phyloP scores from a whole-genome alignment of 108 stramenopile species.

The Stephanodiscus triporus region DNA sequence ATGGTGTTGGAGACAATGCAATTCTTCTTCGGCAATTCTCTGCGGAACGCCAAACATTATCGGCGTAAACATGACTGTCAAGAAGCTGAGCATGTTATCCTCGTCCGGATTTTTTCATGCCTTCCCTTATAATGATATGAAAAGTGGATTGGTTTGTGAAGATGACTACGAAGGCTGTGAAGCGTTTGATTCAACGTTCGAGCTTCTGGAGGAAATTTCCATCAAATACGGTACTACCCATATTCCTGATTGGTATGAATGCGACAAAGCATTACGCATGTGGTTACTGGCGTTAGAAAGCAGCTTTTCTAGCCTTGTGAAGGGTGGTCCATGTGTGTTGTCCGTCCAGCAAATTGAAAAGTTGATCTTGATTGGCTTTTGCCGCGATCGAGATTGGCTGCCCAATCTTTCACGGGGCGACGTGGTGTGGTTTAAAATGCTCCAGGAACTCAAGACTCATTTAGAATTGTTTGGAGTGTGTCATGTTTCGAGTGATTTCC shows the following conservation, averaged over 20 bases:
- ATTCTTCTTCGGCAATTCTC: constrained; percentile 36
- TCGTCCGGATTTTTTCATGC: constrained; percentile 31
- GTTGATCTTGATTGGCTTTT: constrained; percentile 46
- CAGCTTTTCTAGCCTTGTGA: constrained; percentile 20
- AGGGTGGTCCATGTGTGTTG: constrained; percentile 35
- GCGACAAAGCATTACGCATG: constrained; percentile 13
- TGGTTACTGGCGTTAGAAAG: constrained; percentile 33
- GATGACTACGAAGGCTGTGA: constrained; percentile 37
- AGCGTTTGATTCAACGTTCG: constrained; percentile 28
- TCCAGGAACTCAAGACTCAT: constrained; percentile 37
- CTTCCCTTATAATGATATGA: constrained; percentile 35
- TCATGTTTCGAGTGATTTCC: constrained; percentile 44
- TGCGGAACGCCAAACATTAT: constrained; percentile 32
- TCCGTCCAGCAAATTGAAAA: constrained; percentile 46
- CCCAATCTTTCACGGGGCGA: constrained; percentile 40
- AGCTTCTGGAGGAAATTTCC: constrained; percentile 28
- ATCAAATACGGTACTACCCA: constrained; percentile 40
- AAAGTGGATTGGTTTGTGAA: constrained; percentile 27
- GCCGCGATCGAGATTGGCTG: constrained; percentile 35
- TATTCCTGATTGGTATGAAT: constrained; percentile 30
- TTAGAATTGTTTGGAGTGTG: constrained; percentile 43
- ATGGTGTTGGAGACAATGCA: constrained; percentile 44
- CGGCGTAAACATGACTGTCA: constrained; percentile 35
- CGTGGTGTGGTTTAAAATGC: constrained; percentile 40
- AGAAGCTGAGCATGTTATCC: constrained; percentile 31